These are phyloP conservation scores for Trametes elegans DNA, from an alignment of 768 basidiomycete genomes.

Conservation along the genomic window DNA sequence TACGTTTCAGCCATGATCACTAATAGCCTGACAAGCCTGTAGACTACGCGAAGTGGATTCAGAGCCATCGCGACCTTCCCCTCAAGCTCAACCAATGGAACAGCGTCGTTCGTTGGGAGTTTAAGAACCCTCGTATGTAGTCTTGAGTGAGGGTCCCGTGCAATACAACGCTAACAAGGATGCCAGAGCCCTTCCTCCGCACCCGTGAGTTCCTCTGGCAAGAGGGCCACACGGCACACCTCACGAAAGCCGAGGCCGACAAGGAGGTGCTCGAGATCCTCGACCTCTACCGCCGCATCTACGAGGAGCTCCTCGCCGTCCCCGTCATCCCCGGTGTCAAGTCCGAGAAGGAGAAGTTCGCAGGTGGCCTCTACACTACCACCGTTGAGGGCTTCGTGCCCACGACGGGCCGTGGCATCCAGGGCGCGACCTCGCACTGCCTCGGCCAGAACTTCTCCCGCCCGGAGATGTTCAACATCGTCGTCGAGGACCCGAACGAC, in stretches of 20 bases:
- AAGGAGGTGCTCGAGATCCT: conserved; percentile 90
- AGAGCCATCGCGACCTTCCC: conserved; percentile 94
- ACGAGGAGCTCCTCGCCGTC: conserved; percentile 95
- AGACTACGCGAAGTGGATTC: conserved; percentile 99
- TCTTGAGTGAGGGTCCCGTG: background rate
- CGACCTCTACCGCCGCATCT: conserved; percentile 92
- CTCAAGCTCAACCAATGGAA: conserved; percentile 99
- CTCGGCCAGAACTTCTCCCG: conserved; percentile 98
- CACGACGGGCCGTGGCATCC: conserved; percentile 95
- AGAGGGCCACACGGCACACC: conserved; percentile 96
- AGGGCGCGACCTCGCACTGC: conserved; percentile 96
- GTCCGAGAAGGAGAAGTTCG: conserved; percentile 99
- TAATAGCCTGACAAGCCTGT: background rate
- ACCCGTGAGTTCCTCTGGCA: conserved; percentile 99
- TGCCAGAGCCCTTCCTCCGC: conserved; percentile 91
- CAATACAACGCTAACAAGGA: background rate
- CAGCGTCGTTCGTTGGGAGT: conserved; percentile 99
- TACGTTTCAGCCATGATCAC: conserved; percentile 13
- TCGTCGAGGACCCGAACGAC: conserved; percentile 91
- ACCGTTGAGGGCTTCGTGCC: conserved; percentile 98
- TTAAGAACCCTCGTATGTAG: conserved; percentile 91
- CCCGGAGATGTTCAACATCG: conserved; percentile 96
- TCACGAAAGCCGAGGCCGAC: conserved; percentile 88
- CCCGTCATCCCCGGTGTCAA: conserved; percentile 97
- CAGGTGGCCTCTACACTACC: conserved; percentile 96